Evolutionary conservation across 805 yeast species (phyloP), one percentile per base, ranked within the genome.

Genomic region (Wickerhamiella kazuoi): DNA sequence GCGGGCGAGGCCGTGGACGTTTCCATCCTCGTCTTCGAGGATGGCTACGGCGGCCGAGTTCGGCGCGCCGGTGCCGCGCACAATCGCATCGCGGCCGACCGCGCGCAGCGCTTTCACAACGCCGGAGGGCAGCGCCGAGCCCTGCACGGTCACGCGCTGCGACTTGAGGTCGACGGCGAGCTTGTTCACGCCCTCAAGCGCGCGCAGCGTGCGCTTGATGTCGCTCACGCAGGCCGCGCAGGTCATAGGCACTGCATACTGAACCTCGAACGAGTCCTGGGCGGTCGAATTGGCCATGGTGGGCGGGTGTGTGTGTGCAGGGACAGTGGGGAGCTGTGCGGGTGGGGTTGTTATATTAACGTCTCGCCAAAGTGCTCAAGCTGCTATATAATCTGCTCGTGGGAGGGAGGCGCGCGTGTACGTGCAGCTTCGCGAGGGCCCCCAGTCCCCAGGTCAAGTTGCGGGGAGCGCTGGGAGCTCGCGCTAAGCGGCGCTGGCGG

Each of bases 31-130:
- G 16, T 79, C 68, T 54, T 87, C 97, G 41, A 86, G 59, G 36
- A 86, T 86, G 47, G 90, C 74, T 24, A 86, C 97, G 0, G 94
- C 95, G 0, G 96, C 94, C 16, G 80, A 69, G 55, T 86, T 77
- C 15, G 93, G 77, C 41, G 64, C 68, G 3, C 96, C 96, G 0
- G 94, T 74, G 5, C 97, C 97, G 43, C 97, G 67, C 19, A 87
- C 78, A 46, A 87, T 81, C 3, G 94, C 94, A 52, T 87, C 96
- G 46, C 74, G 71, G 1, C 96, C 95, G 2, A 76, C 74, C 2
- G 52, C 52, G 55, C 79, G 86, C 41, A 87, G 71, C 0, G 79
- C 71, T 38, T 61, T 61, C 30, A 84, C 75, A 30, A 86, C 70
- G 13, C 56, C 59, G 1, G 93, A 79, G 1, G 97, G 97, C 4